Conservation (phyloP, 805 yeast genomes). For the Pichia rugopelliculosa region DNA sequence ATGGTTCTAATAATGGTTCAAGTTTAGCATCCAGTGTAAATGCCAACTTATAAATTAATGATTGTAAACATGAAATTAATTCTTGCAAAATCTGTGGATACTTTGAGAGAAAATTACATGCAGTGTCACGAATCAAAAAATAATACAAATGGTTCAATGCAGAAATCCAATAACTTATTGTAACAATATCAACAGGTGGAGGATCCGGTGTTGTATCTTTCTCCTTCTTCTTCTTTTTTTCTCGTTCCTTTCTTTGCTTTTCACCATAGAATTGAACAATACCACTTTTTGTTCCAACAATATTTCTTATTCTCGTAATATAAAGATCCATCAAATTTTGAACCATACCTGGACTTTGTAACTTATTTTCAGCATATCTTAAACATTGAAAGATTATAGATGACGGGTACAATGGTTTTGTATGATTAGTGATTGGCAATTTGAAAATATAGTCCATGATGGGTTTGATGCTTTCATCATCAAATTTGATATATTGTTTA, state of each 20-base stretch:
- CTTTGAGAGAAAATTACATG: slow-evolving; percentile 39
- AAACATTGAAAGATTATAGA: slow-evolving; percentile 61
- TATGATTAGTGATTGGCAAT: slow-evolving; percentile 39
- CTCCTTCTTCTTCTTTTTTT: slow-evolving; percentile 11
- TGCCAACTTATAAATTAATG: slow-evolving; percentile 57
- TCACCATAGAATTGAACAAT: slow-evolving; percentile 30
- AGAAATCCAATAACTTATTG: slow-evolving; percentile 83
- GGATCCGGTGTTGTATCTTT: slow-evolving; percentile 7
- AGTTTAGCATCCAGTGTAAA: slow-evolving; percentile 59
- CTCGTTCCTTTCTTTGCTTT: slow-evolving; percentile 19
- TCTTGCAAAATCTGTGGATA: slow-evolving; percentile 60
- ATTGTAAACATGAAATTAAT: slow-evolving; percentile 45
- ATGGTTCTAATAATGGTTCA: slow-evolving; percentile 50
- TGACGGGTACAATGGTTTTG: slow-evolving; percentile 54
- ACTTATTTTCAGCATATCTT: slow-evolving; percentile 57
- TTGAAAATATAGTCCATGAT: slow-evolving; percentile 41
- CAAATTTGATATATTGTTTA: slow-evolving; percentile 54
- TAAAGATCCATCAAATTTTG: slow-evolving; percentile 54
- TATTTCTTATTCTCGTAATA: slow-evolving; percentile 52
- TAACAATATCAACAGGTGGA: slow-evolving; percentile 49
- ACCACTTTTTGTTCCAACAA: slow-evolving; percentile 54
- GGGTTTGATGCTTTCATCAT: slow-evolving; percentile 48
- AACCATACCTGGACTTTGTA: slow-evolving; percentile 48
- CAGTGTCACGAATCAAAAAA: slow-evolving; percentile 61
- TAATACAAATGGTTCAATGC: slow-evolving; percentile 70